Conservation (phyloP, 1,284 basidiomycete genomes). For the Ustilago sp. region DNA sequence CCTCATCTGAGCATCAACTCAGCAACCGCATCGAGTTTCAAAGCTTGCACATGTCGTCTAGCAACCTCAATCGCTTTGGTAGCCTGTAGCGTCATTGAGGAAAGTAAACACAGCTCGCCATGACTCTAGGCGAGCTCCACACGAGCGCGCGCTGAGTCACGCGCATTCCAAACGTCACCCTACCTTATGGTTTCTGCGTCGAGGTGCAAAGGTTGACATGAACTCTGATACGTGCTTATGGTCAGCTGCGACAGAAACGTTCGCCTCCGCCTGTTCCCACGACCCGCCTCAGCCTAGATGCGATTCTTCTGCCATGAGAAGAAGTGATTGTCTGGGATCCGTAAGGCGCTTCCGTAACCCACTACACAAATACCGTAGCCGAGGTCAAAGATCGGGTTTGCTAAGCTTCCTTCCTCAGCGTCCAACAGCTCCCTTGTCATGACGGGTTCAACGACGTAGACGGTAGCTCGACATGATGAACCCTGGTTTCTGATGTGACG, state of each 20-base stretch:
- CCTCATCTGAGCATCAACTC: too few relatives aligned
- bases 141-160: constrained; percentile 21
- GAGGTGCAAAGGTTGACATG: background rate
- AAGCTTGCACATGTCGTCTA: too few relatives aligned
- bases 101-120: background rate
- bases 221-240: background rate
- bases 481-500: background rate
- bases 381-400: constrained; percentile 43
- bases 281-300: background rate
- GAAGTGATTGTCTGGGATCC: background rate
- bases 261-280: background rate
- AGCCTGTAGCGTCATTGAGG: background rate
- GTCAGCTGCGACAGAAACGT: constrained; percentile 18
- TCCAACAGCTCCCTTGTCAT: constrained; percentile 1
- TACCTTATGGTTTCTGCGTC: too few relatives aligned
- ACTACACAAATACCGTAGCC: constrained; percentile 26
- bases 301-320: background rate
- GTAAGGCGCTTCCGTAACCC: constrained; percentile 17
- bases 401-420: constrained; percentile 30
- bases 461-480: constrained; percentile 18
- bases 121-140: constrained; percentile 17
- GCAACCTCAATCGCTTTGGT: background rate
- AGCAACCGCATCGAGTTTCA: too few relatives aligned
- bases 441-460: constrained; percentile 13
- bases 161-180: constrained; percentile 4